Percentiles rank a stretch among this genome's conserved stretches.
phyloP scores from a whole-genome alignment of 2,329 filamentous ascomycete genomes.

The Pseudopyrenochaeta lycopersici region DNA sequence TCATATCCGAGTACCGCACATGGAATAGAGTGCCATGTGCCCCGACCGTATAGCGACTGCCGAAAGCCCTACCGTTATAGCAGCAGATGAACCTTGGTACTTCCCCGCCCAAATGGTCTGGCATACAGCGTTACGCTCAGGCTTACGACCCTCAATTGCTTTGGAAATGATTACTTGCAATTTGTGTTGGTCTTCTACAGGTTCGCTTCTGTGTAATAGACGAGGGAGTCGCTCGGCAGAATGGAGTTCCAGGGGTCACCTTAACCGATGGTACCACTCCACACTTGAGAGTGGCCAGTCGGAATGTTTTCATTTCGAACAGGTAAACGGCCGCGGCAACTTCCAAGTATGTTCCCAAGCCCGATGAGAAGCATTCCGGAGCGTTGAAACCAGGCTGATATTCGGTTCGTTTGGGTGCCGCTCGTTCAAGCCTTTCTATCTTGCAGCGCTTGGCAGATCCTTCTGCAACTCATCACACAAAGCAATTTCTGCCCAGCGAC shows the following conservation, averaged over 20 bases:
- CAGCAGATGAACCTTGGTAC: background rate
- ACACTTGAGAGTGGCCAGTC: background rate
- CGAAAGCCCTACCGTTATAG: slow-evolving; percentile 2
- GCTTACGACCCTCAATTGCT: background rate
- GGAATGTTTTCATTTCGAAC: background rate
- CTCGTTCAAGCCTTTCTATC: too few species aligned
- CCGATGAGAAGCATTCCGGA: background rate
- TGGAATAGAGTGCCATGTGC: background rate
- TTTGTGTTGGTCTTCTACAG: slow-evolving; percentile 5
- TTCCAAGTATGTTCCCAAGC: background rate
- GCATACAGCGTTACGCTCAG: background rate
- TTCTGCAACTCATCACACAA: background rate
- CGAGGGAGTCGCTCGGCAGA: slow-evolving; percentile 6
- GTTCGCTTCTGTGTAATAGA: slow-evolving; percentile 3
- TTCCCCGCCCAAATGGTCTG: background rate
- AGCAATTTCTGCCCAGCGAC: background rate
- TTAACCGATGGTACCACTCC: slow-evolving; percentile 3
- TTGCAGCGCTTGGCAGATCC: too few species aligned
- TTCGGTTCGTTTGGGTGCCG: too few species aligned
- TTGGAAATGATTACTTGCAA: background rate
- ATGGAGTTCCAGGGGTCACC: slow-evolving; percentile 9
- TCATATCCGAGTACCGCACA: background rate
- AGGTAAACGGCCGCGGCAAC: background rate
- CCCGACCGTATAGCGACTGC: background rate
- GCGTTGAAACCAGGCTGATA: background rate